These are phyloP conservation scores for Tolypocladium capitatum DNA, from an alignment of 2,329 filamentous ascomycete species.

Conservation along the genomic window DNA sequence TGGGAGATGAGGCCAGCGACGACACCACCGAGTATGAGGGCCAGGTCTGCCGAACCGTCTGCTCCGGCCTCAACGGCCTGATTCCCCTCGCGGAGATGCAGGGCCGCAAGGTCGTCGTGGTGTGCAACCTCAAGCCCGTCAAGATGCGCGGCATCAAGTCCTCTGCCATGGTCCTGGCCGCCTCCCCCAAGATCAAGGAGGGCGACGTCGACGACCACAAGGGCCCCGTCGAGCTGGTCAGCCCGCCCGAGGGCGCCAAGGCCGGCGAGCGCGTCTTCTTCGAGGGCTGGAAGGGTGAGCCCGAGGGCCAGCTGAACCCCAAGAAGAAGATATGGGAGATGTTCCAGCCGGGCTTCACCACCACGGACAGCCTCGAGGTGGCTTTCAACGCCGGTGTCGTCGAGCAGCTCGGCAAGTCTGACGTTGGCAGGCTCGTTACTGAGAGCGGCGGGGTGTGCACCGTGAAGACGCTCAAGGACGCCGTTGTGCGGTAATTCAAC, in stretches of 20 bases:
- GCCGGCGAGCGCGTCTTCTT: conserved; percentile 87
- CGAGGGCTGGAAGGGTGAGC: conserved; percentile 86
- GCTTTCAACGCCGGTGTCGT: conserved; percentile 73
- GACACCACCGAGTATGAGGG: conserved; percentile 88
- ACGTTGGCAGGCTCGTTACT: conserved; percentile 56
- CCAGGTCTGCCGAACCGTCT: conserved; percentile 85
- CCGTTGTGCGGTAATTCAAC: conserved; percentile 54
- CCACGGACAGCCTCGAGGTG: conserved; percentile 66
- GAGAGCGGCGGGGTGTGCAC: conserved; percentile 68
- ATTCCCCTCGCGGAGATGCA: conserved; percentile 95
- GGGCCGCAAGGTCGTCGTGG: conserved; percentile 82
- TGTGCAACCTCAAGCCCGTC: conserved; percentile 97
- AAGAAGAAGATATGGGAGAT: conserved; percentile 99
- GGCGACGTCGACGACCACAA: conserved; percentile 78
- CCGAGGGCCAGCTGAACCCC: conserved; percentile 86
- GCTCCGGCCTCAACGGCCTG: conserved; percentile 89
- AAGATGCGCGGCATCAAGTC: conserved; percentile 87
- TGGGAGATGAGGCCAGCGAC: conserved; percentile 77
- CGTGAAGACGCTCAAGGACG: conserved; percentile 67
- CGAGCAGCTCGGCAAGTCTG: conserved; percentile 61
- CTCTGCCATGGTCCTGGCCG: conserved; percentile 84
- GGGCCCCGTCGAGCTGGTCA: conserved; percentile 84
- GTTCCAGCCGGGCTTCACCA: conserved; percentile 92
- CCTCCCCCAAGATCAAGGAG: conserved; percentile 69
- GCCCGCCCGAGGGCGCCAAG: conserved; percentile 61